These are phyloP conservation scores for Cladobotryum mycophilum DNA, from an alignment of 2,329 filamentous ascomycete species.

Conservation along the genomic window DNA sequence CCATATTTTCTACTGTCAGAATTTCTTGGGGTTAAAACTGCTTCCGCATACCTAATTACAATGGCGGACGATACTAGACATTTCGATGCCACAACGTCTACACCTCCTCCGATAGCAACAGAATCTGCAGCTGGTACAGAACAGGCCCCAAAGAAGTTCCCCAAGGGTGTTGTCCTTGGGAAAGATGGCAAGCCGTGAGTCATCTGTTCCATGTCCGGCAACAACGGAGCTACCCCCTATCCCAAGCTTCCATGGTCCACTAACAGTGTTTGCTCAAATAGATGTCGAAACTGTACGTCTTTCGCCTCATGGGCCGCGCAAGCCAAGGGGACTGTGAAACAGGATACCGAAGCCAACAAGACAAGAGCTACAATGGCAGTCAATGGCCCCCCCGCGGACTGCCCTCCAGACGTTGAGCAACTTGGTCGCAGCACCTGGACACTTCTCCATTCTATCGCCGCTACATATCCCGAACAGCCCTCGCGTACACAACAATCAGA, in stretches of 20 bases:
- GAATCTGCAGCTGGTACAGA: constrained; percentile 16
- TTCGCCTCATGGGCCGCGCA: constrained; percentile 23
- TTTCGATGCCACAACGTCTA: constrained; percentile 17
- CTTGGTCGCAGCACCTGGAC: constrained; percentile 91
- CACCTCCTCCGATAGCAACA: constrained; percentile 14
- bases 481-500: constrained; percentile 65
- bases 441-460: constrained; percentile 84
- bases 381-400: constrained; percentile 52
- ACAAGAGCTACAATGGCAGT: constrained; percentile 26
- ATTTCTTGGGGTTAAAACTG: not conserved
- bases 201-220: not conserved
- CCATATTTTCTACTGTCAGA: no score
- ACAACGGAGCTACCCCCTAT: not conserved
- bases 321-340: constrained; percentile 23
- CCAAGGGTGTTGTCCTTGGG: constrained; percentile 68
- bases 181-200: constrained; percentile 81
- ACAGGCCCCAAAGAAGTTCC: constrained; percentile 47
- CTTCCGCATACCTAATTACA: not conserved
- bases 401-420: constrained; percentile 81
- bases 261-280: constrained; percentile 8
- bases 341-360: constrained; percentile 3
- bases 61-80: constrained; percentile 36
- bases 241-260: not conserved
- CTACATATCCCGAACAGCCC: constrained; percentile 71
- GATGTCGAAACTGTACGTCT: constrained; percentile 29